These are phyloP conservation scores for Yamadazyma spencermartinsiae DNA, from an alignment of 1,139 yeast genomes.

Conservation along the genomic window DNA sequence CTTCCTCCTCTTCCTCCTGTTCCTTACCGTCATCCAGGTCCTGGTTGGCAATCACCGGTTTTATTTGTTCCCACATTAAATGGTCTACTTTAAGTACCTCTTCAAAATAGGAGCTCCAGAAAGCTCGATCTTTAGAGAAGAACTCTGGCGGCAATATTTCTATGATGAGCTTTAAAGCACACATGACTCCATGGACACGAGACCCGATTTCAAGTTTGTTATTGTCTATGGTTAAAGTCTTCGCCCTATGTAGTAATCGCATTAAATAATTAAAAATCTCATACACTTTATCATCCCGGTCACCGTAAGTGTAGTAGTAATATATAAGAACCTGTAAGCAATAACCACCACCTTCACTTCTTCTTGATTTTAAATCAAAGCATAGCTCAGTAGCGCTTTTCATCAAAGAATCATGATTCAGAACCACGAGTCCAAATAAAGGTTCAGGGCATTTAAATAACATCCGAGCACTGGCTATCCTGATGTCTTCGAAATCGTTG, in stretches of 20 bases:
- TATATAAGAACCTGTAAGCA: conserved; percentile 51
- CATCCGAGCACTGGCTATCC: conserved; percentile 52
- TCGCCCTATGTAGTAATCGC: background rate
- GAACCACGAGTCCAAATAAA: conserved; percentile 16
- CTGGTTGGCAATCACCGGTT: conserved; percentile 53
- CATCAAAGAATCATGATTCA: conserved; percentile 22
- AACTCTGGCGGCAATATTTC: conserved; percentile 4
- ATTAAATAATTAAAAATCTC: background rate
- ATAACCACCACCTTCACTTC: conserved; percentile 82
- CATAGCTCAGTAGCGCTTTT: conserved; percentile 43
- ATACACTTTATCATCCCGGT: background rate
- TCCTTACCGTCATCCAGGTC: conserved; percentile 25
- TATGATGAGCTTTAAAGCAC: conserved; percentile 54
- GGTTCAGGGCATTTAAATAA: conserved; percentile 49
- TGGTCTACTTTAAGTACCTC: conserved; percentile 4
- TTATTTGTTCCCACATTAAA: conserved; percentile 54
- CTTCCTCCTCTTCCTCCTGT: conserved; percentile 41
- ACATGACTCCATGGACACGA: conserved; percentile 68
- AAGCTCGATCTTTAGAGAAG: conserved; percentile 1
- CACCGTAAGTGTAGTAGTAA: conserved; percentile 12
- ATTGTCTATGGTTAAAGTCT: background rate
- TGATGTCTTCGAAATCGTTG: conserved; percentile 75
- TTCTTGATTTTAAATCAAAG: conserved; percentile 62
- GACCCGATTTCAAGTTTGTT: background rate
- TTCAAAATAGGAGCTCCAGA: conserved; percentile 6